Percentiles rank a stretch among this genome's conserved stretches.
Evolutionary conservation across 306 rosid species (phyloP).

Genomic region (Trifolium dubium): DNA sequence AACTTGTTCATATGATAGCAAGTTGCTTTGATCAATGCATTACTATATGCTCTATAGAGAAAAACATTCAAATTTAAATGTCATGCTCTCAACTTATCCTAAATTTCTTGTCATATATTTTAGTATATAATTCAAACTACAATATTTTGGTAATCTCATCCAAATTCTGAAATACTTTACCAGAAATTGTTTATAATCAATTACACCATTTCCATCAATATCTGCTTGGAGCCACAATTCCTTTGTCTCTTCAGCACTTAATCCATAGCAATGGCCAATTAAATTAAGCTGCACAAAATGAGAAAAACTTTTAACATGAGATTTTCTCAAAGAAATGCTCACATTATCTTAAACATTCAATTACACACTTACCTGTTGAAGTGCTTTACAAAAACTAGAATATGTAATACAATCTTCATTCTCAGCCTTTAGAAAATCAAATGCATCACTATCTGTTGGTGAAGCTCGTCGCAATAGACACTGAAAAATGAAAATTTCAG

Average conservation of each 20-base stretch:
- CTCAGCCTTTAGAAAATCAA: constrained; percentile 64
- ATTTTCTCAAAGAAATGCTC: constrained; percentile 10
- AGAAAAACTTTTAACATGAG: neutral
- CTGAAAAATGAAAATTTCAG: constrained; percentile 64
- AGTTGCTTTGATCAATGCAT: no score
- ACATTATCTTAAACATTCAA: neutral
- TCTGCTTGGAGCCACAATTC: constrained; percentile 76
- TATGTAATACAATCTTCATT: constrained; percentile 58
- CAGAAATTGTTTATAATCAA: constrained; percentile 66
- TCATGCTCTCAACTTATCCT: neutral
- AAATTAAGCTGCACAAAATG: constrained; percentile 63
- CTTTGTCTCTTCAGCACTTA: constrained; percentile 64
- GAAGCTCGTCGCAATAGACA: constrained; percentile 58
- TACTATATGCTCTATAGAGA: no score
- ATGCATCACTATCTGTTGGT: constrained; percentile 59
- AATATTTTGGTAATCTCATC: neutral
- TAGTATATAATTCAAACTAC: neutral
- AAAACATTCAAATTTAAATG: constrained; percentile 6
- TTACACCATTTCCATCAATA: constrained; percentile 55
- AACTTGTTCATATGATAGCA: neutral
- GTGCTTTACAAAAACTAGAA: constrained; percentile 73
- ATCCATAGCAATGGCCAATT: constrained; percentile 68
- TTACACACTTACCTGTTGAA: constrained; percentile 55
- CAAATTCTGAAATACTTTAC: constrained; percentile 41
- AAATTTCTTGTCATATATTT: neutral